Base-by-base conservation (phyloP, 495 filamentous ascomycete species). In the Barbatosphaeria neglecta region DNA sequence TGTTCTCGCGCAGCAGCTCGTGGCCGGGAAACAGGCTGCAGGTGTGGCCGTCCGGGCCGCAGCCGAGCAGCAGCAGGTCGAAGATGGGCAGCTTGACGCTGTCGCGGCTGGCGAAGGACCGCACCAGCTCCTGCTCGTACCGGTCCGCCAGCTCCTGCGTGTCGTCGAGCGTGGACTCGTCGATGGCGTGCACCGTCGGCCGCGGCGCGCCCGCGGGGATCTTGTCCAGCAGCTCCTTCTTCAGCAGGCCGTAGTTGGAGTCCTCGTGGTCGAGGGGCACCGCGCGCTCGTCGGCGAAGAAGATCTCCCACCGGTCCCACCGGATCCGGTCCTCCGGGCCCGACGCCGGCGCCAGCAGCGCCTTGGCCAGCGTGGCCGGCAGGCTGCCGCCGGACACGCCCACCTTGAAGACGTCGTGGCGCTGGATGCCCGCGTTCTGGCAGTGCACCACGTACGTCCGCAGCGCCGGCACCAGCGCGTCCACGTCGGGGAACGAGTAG, bases 251-350 rank as follows among this genome's bases (percentile, higher is more conserved):
- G 67, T 96, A 95, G 69, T 97, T 98, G 70, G 88, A 95, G 68
- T 98, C 93, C 39, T 74, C 71, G 65, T 97, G 81, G 61, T 90
- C 80, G 54, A 96, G 82, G 9, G 93, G 87, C 23, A 98, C 93
- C 22, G 83, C 83, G 53, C 92, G 86, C 75, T 98, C 92, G 56
- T 98, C 92, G 51, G 90, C 90, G 67, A 95, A 97, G 76, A 96
- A 98, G 60, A 98, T 84, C 54, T 97, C 84, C 92, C 92, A 98
- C 59, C 85, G 88, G 58, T 72, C 70, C 72, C 90, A 96, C 52
- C 81, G 70, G 46, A 88, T 64, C 7, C 66, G 70, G 49, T 87
- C 81, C 22, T 82, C 80, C 10, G 68, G 61, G 28, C 74, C 78
- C 48, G 75, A 68, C 16, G 78, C 65, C 0, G 72, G 65, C 1